These are phyloP conservation scores for Colletotrichum euphorbiae DNA, from an alignment of 2,329 filamentous ascomycete species.

Conservation along the genomic window DNA sequence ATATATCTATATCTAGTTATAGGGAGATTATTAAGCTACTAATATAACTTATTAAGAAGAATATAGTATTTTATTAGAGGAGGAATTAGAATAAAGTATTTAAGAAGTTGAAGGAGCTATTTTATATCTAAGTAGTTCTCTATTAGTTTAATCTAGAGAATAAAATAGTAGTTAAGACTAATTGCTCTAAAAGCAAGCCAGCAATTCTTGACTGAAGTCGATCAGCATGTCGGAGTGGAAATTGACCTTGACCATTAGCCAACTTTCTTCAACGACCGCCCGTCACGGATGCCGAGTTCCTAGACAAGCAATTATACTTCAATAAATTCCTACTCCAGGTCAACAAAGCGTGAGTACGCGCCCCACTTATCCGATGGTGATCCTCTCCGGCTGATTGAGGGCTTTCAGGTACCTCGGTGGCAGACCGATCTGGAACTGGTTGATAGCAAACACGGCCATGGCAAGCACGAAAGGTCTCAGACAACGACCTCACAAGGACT, in stretches of 20 bases:
- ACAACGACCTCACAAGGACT: slow-evolving; percentile 10
- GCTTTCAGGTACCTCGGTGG: background rate
- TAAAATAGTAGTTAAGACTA: no score
- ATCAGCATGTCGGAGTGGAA: background rate
- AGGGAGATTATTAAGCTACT: no score
- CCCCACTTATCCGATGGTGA: no score
- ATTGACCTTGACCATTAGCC: background rate
- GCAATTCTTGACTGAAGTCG: no score
- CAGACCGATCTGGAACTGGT: slow-evolving; percentile 23
- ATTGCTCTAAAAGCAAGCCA: no score
- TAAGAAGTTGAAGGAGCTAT: no score
- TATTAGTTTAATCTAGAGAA: no score
- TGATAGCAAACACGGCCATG: slow-evolving; percentile 8
- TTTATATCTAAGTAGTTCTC: no score
- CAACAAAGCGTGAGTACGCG: background rate
- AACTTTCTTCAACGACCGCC: slow-evolving; percentile 15
- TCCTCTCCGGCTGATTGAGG: background rate
- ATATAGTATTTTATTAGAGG: no score
- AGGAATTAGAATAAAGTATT: no score
- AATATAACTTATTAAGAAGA: no score
- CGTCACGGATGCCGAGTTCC: background rate
- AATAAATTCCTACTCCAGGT: slow-evolving; percentile 1
- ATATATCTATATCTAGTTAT: no score
- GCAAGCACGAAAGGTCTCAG: slow-evolving; percentile 2
- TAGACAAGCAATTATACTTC: slow-evolving; percentile 15